Evolutionary conservation across 2,329 filamentous ascomycete genomes (phyloP), one percentile per base, ranked within the genome.

Genomic region (Penicillium olsonii): DNA sequence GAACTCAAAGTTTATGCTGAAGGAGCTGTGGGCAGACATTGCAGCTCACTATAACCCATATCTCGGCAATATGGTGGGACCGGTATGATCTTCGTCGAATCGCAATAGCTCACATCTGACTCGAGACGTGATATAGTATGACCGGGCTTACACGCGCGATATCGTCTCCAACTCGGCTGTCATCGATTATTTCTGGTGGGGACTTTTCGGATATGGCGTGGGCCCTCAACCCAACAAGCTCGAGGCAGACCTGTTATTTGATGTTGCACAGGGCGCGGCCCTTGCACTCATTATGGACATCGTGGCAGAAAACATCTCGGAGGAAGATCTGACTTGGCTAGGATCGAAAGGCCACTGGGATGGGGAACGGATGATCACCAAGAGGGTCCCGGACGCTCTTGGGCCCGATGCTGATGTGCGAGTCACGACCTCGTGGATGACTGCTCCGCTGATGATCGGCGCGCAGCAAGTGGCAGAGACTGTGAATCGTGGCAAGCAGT

Each of bases 151-250:
- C 54, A 70, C 67, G 3, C 61, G 69, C n/a, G 70, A 73, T 49
- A 70, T 71, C 52, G 70, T 70, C 1, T 60, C 61, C 5, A 71
- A 76, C 50, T 71, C 68, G 1, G 62, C 72, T 0, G 71, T 76
- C 33, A 54, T 76, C n/a, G 67, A 68, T 10, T 60, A 74, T 44
- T 75, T 69, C 53, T 73, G 68, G 62, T 77, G 75, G 74, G 69
- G 71, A 4, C 54, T 77, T 9, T 75, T 68, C 43, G 75, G 74
- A 0, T 66, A 71, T 34, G 67, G 68, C 3, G 67, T 66, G 38
- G 70, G 71, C 0, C 70, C 70, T 0, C 63, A 70, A 20, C 69
- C 72, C 2, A 66, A 65, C 27, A 69, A 69, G 43, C 63, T 68
- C 6, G 71, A 77, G 26, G 45, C 59, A 3, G 74, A 76, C 46